Base-by-base conservation (phyloP, 23 red algal species). In the Gracilariopsis chorda region DNA sequence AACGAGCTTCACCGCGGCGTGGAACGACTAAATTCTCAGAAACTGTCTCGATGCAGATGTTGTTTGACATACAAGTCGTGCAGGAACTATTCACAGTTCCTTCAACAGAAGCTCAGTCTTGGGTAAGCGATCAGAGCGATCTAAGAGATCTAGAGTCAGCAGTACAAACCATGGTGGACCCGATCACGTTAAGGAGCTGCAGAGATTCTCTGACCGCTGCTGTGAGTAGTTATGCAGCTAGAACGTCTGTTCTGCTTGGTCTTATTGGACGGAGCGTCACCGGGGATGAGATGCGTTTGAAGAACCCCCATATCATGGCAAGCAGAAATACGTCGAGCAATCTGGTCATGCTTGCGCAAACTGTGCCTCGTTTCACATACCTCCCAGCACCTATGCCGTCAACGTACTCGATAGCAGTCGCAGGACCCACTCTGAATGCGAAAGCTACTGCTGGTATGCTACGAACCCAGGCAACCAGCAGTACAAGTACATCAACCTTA, bases 341-440 rank as follows among this genome's bases (percentile, higher is more conserved):
- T 24, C 56, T 94, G 1, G 79, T 94, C 35, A 34, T 81, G 9
- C 51, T 94, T 44, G 49, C 91, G 8, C 65, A 53, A 32, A 74
- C 91, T 46, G 91, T 85, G 33, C 81, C 80, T 19, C 91, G 91
- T 17, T 86, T 94, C 67, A 86, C 79, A 25, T 94, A 94, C 44
- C 80, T 94, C 10, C 91, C 91, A 11, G 91, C 91, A 36, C 91
- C 91, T 29, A 85, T 94, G 91, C 91, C 91, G n/a, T 94, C 91
- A 40, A 80, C 91, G 1, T 94, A 94, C 40, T 68, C 91, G 51
- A 78, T 71, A 27, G 59, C 79, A 39, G 63, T 32, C 41, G 80
- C 36, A 28, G 64, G 21, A 20, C 51, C 91, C 23, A 52, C 60
- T 41, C 51, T 80, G 13, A 48, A 82, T 3, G 57, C 35, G 45